Evolutionary conservation across 768 basidiomycete genomes (phyloP).

Genomic region (Pisolithus tinctorius): DNA sequence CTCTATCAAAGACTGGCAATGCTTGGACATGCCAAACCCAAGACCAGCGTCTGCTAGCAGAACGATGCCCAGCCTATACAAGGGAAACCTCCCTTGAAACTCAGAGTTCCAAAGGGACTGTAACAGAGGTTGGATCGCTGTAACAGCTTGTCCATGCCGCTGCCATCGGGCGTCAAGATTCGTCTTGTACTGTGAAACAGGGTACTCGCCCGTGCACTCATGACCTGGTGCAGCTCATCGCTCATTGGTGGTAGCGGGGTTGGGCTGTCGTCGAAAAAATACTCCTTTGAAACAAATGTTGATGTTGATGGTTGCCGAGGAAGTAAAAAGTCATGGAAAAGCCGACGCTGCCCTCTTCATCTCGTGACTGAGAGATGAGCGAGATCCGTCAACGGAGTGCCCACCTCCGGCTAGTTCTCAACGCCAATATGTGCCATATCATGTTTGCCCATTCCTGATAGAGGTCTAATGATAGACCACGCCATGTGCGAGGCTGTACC

Average conservation of each 20-base stretch:
- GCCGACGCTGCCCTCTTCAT: slow-evolving; percentile 51
- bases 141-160: slow-evolving; percentile 59
- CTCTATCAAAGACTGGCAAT: slow-evolving; percentile 58
- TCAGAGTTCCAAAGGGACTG: slow-evolving; percentile 75
- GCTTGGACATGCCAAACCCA: slow-evolving; percentile 69
- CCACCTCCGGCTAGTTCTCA: slow-evolving; percentile 67
- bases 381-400: slow-evolving; percentile 2
- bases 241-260: slow-evolving; percentile 31
- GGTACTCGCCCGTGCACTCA: slow-evolving; percentile 34
- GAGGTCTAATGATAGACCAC: slow-evolving; percentile 54
- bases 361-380: slow-evolving; percentile 1
- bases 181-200: slow-evolving; percentile 9
- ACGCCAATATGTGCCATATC: slow-evolving; percentile 70
- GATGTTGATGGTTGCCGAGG: slow-evolving; percentile 50
- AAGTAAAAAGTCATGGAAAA: slow-evolving; percentile 60
- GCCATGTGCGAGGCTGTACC: slow-evolving; percentile 66
- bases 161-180: slow-evolving; percentile 22
- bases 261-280: slow-evolving; percentile 39
- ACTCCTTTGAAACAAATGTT: slow-evolving; percentile 48
- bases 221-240: slow-evolving; percentile 37
- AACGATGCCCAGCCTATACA: slow-evolving; percentile 64
- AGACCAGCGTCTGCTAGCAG: slow-evolving; percentile 73
- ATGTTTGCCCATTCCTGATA: slow-evolving; percentile 69
- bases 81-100: slow-evolving; percentile 59
- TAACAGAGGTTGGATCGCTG: slow-evolving; percentile 59